Evolutionary conservation across 1,139 yeast genomes (phyloP), one percentile per base, ranked within the genome.

Genomic region (Suhomyces wounanorum): DNA sequence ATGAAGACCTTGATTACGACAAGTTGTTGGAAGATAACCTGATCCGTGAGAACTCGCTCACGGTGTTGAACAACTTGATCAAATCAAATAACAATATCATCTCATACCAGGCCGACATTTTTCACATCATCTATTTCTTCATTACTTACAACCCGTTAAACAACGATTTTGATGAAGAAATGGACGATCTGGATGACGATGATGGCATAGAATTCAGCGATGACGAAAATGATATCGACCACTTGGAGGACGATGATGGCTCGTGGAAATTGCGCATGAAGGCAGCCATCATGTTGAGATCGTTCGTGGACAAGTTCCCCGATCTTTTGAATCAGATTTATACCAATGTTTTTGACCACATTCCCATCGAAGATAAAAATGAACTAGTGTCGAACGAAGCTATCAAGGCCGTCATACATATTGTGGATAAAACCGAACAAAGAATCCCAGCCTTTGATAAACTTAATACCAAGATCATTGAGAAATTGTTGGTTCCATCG

Each of bases 191-290:
- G 31, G 73, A 60, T 10, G 70, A 62, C 17, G 69, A 61, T 8
- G 69, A 66, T 26, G 78, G 69, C 13, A 64, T 69, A 14, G 77
- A 69, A 62, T 73, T 61, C 31, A 59, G 63, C 44, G 82, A 77
- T 21, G 75, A 70, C 13, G 82, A 75, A n/a, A 72, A 68, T 35
- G 78, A 72, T 31, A 77, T 69, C 18, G 72, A 70, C 18, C 64
- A 59, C 41, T 60, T 59, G 14, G 69, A 60, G 25, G 70, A 67
- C 40, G 83, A 82, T 48, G 91, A 86, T 58, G 82, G 83, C 28
- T 81, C 89, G 1, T 87, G 95, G 89, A 85, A 84, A 57, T 65
- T 89, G 35, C 74, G 96, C 52, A 73, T 82, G 40, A 79, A 78
- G 50, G 71, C 90, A 0, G 77, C 83, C 2, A 68, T 71, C 25